A percentile compares a stretch with the other conserved stretches of the same genome.
Evolutionary conservation across 768 basidiomycete genomes (phyloP).

Genomic region (Pholiota microspora): DNA sequence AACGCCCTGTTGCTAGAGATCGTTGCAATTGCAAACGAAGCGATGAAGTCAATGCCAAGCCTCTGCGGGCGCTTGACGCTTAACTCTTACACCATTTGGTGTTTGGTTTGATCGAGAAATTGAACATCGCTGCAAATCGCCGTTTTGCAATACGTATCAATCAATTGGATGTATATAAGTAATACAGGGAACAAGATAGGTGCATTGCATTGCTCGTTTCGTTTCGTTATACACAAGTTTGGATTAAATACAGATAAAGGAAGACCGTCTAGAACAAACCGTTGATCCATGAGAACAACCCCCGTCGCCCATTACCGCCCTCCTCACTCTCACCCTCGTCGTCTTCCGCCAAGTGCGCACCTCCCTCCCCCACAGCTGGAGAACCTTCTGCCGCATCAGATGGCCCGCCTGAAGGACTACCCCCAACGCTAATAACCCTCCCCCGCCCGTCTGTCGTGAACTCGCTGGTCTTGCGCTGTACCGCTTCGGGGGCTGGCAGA

Average conservation of each 20-base stretch:
- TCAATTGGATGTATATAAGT: too few species aligned
- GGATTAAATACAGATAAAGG: neutral
- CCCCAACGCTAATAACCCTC: conserved; percentile 6
- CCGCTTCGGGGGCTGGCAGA: neutral
- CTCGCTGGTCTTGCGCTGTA: conserved; percentile 7
- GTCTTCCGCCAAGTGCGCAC: too few species aligned
- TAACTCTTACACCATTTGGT: too few species aligned
- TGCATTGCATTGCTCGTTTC: neutral
- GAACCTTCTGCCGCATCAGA: neutral
- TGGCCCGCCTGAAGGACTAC: neutral
- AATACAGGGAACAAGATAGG: too few species aligned
- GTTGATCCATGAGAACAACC: neutral
- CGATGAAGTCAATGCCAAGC: too few species aligned
- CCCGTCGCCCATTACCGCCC: neutral
- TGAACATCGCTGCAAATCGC: too few species aligned
- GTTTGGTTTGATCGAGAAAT: too few species aligned
- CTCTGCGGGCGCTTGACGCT: too few species aligned
- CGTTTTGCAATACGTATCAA: too few species aligned
- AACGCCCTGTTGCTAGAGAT: too few species aligned
- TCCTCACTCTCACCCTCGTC: neutral
- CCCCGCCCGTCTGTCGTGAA: conserved; percentile 9
- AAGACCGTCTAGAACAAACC: neutral
- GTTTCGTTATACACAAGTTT: neutral
- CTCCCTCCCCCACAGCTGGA: neutral
- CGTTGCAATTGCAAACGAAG: too few species aligned